Evolutionary conservation across 495 filamentous ascomycete genomes (phyloP), one percentile per base, ranked within the genome.

Genomic region (Rhypophila decipiens): DNA sequence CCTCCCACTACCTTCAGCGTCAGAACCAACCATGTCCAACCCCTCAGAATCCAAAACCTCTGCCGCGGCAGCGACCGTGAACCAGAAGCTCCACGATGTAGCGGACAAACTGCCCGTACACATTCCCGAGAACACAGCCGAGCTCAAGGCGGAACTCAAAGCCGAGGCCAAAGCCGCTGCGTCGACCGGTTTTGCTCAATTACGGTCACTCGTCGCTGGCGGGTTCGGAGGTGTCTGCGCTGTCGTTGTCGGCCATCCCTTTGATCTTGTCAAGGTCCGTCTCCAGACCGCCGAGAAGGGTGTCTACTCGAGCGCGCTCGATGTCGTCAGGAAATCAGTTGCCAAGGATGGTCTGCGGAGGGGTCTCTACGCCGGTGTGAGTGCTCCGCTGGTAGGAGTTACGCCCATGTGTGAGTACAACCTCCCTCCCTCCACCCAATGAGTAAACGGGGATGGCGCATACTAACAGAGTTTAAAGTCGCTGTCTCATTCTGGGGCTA

Each of bases 401-500:
- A 97, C 93, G 50, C 93, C 93, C 24, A 97, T 97, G 94, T 98
- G 91, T 96, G 82, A 73, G 88, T 77, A n/a, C n/a, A n/a, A n/a
- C n/a, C n/a, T n/a, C n/a, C n/a, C 51, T 18, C 27, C 15, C 31
- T 38, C 20, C 42, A 24, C 19, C 20, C 40, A 15, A 9, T 21
- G 8, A 37, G 8, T 17, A 11, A 17, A 17, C 9, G 35, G 15
- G 13, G 31, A 21, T 13, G 18, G 15, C n/a, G n/a, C 5, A 29
- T 2, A 5, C 23, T 10, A 20, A n/a, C 50, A 50, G 8, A 13
- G 8, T 11, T 22, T 31, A 39, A 47, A 96, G 90, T 97, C 70
- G 93, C 93, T 59, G 90, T 98, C 39, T 95, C 89, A 63, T 98
- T 98, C 78, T 98, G 93, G 88, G 93, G 93, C 55, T 99, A 96